These are phyloP conservation scores for Schizonepeta tenuifolia DNA, from an alignment of 257 asterid genomes.

Conservation along the genomic window DNA sequence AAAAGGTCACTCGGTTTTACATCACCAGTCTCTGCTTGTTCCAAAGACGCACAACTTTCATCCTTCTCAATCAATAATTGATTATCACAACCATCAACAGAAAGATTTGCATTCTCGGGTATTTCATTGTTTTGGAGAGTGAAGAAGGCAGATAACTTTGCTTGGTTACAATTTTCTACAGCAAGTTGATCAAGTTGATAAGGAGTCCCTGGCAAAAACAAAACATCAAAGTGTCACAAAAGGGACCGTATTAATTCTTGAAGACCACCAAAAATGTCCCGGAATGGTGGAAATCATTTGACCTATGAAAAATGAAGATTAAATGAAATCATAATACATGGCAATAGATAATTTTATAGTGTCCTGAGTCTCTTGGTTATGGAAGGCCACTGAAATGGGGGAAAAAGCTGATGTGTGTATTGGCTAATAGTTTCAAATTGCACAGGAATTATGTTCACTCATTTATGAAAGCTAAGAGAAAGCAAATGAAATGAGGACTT, in stretches of 20 bases:
- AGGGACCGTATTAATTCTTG: conserved; percentile 16
- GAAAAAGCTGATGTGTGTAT: not conserved
- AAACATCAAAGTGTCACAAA: conserved; percentile 22
- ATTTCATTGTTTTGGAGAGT: conserved; percentile 42
- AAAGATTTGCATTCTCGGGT: conserved; percentile 43
- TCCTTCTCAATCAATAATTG: conserved; percentile 38
- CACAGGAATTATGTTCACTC: not conserved
- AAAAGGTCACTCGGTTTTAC: conserved; percentile 38
- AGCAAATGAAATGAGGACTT: conserved; percentile 1
- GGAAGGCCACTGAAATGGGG: not conserved
- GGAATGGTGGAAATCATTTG: conserved; percentile 23
- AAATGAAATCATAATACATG: conserved; percentile 1
- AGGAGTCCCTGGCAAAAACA: conserved; percentile 66
- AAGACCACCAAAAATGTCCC: conserved; percentile 1
- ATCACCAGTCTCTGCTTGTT: conserved; percentile 37
- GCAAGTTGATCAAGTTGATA: conserved; percentile 91
- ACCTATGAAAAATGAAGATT: not conserved
- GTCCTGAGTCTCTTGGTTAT: not conserved
- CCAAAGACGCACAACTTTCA: conserved; percentile 44
- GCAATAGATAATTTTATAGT: not conserved
- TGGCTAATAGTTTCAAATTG: not conserved
- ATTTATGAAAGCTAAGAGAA: not conserved
- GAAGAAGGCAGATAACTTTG: conserved; percentile 80
- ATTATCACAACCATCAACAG: conserved; percentile 38
- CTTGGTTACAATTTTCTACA: conserved; percentile 63